These are phyloP conservation scores for Venturiaceae sp. DNA, from an alignment of 2,329 filamentous ascomycete genomes.

Conservation along the genomic window DNA sequence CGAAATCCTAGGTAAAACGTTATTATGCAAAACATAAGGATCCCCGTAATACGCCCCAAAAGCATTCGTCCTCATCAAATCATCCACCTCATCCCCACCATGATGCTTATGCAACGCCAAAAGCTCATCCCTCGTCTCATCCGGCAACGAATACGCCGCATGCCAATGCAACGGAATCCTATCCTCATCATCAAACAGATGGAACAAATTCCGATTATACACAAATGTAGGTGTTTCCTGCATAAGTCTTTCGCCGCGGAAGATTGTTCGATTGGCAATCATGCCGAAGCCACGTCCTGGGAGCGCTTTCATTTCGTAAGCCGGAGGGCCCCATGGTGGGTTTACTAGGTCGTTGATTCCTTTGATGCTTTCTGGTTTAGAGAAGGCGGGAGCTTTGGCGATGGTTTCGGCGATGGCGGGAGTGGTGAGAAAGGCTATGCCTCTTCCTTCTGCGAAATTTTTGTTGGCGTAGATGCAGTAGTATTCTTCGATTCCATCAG, in stretches of 20 bases:
- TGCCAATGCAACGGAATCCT: slow-evolving; percentile 3
- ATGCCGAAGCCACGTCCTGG: slow-evolving; percentile 7
- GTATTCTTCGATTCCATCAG: neutral
- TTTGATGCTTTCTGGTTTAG: neutral
- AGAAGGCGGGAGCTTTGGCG: neutral
- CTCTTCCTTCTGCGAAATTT: slow-evolving; percentile 8
- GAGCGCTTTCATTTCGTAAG: slow-evolving; percentile 1
- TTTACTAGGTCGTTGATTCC: slow-evolving; percentile 2
- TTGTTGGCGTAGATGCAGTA: slow-evolving; percentile 6
- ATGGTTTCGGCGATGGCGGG: neutral
- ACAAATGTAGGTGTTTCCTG: slow-evolving; percentile 6
- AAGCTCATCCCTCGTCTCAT: slow-evolving; percentile 7
- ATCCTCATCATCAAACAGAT: neutral
- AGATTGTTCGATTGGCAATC: slow-evolving; percentile 7
- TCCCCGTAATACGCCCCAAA: slow-evolving; percentile 7
- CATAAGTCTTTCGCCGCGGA: slow-evolving; percentile 7
- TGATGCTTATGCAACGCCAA: slow-evolving; percentile 4
- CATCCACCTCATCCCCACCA: slow-evolving; percentile 7
- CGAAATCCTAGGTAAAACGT: slow-evolving; percentile 5
- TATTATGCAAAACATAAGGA: neutral
- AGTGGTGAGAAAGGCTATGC: slow-evolving; percentile 4
- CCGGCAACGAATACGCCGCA: slow-evolving; percentile 5
- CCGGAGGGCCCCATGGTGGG: slow-evolving; percentile 1
- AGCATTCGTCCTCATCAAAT: slow-evolving; percentile 9
- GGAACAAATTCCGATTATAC: neutral